These are phyloP conservation scores for Entrophospora sp. DNA, from an alignment of 192 early-diverging fungal genomes.

Conservation along the genomic window DNA sequence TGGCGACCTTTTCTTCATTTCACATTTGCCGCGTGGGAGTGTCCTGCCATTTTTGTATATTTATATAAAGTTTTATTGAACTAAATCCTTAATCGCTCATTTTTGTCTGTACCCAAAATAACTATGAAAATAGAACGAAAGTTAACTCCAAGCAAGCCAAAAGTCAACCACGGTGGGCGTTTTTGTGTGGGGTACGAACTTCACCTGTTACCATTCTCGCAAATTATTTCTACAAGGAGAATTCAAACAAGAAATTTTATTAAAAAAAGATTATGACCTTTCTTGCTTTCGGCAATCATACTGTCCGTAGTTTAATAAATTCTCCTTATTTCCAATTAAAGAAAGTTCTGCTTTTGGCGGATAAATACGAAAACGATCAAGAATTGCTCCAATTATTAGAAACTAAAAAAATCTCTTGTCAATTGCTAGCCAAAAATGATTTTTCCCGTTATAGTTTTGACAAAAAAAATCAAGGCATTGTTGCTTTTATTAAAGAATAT, in stretches of 20 bases:
- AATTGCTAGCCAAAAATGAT: neutral
- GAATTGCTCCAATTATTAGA: neutral
- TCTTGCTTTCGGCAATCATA: conserved; percentile 15
- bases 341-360: neutral
- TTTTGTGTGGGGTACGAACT: too few species aligned
- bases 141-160: too few species aligned
- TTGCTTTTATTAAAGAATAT: conserved; percentile 4
- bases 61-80: too few species aligned
- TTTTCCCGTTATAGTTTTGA: conserved; percentile 13
- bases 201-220: too few species aligned
- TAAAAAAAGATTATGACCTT: conserved; percentile 11
- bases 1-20: too few species aligned
- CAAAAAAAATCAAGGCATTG: conserved; percentile 15
- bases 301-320: neutral
- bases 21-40: too few species aligned
- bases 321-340: conserved; percentile 7
- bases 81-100: too few species aligned
- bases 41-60: too few species aligned
- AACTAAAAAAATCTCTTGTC: neutral
- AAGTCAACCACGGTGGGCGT: too few species aligned
- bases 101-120: too few species aligned
- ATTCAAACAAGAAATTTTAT: neutral
- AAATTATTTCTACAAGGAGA: too few species aligned
- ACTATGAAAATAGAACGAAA: too few species aligned
- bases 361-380: neutral